Base-by-base conservation (phyloP, 2,329 filamentous ascomycete species). In the Verticillium nonalfalfae region DNA sequence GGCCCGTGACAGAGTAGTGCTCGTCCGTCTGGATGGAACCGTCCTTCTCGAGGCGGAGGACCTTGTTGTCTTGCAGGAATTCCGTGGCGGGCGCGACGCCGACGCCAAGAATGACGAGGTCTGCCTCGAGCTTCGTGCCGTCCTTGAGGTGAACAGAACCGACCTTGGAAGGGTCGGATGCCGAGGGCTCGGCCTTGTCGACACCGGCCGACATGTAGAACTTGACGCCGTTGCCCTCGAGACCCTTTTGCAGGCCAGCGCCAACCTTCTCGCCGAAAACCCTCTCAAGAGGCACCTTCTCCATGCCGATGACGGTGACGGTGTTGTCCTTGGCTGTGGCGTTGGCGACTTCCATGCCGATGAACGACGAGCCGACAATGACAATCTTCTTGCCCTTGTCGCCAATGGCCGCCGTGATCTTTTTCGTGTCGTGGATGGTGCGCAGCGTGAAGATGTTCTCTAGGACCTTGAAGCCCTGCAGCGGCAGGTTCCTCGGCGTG, bases 301-400 rank as follows among this genome's bases (percentile, higher is more conserved):
- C 93, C 90, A 93, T 94, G 40, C 95, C 95, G 26, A 99, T 81
- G 50, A 98, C 86, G 7, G 90, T 90, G 15, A 99, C 93, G 9
- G 88, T 78, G 73, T 99, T 96, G 69, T 90, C 89, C 68, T 89
- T 90, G 55, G 84, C 77, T 0, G 90, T 88, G 0, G 96, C 89
- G 65, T 93, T 95, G 64, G 90, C 94, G n/a, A 96, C 85, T 75
- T 99, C 95, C 90, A 99, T 96, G 50, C 95, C 95, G 71, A 99
- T 99, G 75, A 99, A 99, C 0, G 92, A 96, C 62, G 90, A 94
- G 50, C 95, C 95, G 60, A 99, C 82, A 14, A 99, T 82, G 56
- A 97, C 92, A 66, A 99, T 87, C 75, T 97, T 97, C 82, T 97
- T 97, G 62, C 86, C 87, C 71, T 90, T 89, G 57, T 91, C 85